Evolutionary conservation across 768 basidiomycete species (phyloP), one percentile per base, ranked within the genome.

Genomic region (Kwoniella shandongensis): DNA sequence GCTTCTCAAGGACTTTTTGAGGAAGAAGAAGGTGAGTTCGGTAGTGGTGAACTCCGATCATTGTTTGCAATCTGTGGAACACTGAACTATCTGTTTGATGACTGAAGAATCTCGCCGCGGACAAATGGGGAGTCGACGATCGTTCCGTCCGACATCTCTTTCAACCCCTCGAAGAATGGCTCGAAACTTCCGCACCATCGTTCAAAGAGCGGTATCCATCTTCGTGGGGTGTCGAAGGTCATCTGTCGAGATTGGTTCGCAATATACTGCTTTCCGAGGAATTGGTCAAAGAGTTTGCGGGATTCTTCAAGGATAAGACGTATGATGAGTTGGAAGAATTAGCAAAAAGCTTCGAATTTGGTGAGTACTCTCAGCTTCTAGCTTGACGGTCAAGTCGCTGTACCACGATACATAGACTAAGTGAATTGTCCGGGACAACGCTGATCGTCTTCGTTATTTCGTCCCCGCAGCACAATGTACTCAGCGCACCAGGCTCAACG

Each of bases 101-200:
- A 6, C 32, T 6, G n/a, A 25, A 68, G 75, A 82, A 83, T 3
- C 81, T 89, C 23, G 87, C 88, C 2, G 79, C 85, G 39, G 89
- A 89, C 70, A 82, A 85, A 6, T 89, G 88, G 88, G 88, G 88
- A 13, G 82, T 86, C 2, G 86, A 88, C 70, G 83, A 83, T 61
- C 72, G 76, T 5, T 38, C 49, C 32, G 83, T 89, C 44, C 78
- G 78, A 26, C 72, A 82, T 55, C 74, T 86, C 50, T 89, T 87
- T 77, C 70, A 84, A 59, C 87, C 87, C 11, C 77, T 89, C 58
- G 73, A 84, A 57, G 77, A 86, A 45, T 86, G 74, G 74, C 59
- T 77, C 44, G 45, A 55, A 25, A 29, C 63, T 11, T 60, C 68
- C 46, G 67, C 64, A 25, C 75, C 78, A 49, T 83, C 63, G 78